Conservation (phyloP, 192 early-diverging fungal genomes). For the Umbelopsis sp. region DNA sequence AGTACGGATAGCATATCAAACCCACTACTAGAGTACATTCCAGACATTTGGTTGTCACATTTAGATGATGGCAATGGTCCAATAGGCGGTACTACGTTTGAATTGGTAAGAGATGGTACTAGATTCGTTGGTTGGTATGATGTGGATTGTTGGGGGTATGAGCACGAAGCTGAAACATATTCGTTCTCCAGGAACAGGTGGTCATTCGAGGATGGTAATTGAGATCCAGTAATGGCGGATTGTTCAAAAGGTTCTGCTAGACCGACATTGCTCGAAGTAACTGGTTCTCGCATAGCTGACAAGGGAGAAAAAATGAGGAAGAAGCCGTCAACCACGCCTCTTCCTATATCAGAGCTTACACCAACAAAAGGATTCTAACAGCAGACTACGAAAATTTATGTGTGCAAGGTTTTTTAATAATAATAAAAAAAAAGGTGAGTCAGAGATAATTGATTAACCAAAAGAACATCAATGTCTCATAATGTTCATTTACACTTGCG, state of each 20-base stretch:
- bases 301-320: background rate
- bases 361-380: background rate
- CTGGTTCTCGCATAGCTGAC: background rate
- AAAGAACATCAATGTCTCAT: slow-evolving; percentile 72
- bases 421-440: slow-evolving; percentile 12
- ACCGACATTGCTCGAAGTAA: background rate
- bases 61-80: slow-evolving; percentile 2
- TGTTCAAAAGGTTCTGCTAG: background rate
- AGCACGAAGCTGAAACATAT: background rate
- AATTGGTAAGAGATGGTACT: background rate
- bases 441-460: slow-evolving; percentile 60
- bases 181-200: background rate
- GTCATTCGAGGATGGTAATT: background rate
- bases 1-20: slow-evolving; percentile 36
- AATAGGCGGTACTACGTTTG: background rate
- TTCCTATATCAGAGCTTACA: background rate
- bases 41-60: background rate
- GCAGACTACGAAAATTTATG: background rate
- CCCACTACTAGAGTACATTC: slow-evolving; percentile 33
- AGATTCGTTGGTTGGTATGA: background rate
- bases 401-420: background rate
- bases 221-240: background rate
- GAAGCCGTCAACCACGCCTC: background rate
- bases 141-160: background rate
- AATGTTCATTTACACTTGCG: slow-evolving; percentile 71